phyloP scores from a whole-genome alignment of 108 stramenopile species.

The Cyclostephanos invisitatus region DNA sequence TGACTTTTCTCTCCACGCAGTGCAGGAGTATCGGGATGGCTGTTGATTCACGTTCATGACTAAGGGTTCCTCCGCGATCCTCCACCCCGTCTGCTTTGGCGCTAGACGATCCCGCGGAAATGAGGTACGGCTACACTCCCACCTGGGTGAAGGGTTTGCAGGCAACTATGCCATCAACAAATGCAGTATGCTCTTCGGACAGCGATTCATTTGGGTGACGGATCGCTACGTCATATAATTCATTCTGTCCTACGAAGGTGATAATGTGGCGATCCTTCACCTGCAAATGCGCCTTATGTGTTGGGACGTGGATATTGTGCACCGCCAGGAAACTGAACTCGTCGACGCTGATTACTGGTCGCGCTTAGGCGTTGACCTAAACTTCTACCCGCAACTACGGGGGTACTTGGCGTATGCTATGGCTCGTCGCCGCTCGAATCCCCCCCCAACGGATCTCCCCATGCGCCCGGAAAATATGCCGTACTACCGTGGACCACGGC shows the following conservation, averaged over 20 bases:
- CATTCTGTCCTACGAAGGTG: background rate
- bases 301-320: background rate
- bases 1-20: background rate
- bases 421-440: background rate
- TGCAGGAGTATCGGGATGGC: slow-evolving; percentile 2
- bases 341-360: slow-evolving; percentile 3
- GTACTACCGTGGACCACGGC: background rate
- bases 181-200: background rate
- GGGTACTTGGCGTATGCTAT: background rate
- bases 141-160: background rate
- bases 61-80: background rate
- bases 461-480: background rate
- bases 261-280: background rate
- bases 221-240: background rate
- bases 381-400: background rate
- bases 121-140: slow-evolving; percentile 14
- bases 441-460: background rate
- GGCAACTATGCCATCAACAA: background rate
- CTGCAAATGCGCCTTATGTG: background rate
- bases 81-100: slow-evolving; percentile 24
- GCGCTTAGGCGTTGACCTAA: background rate
- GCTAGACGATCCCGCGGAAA: slow-evolving; percentile 4
- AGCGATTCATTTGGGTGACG: background rate
- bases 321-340: background rate
- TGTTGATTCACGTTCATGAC: slow-evolving; percentile 3